Evolutionary conservation across 768 basidiomycete genomes (phyloP), one percentile per base, ranked within the genome.

Genomic region (Psilocybe cubensis): DNA sequence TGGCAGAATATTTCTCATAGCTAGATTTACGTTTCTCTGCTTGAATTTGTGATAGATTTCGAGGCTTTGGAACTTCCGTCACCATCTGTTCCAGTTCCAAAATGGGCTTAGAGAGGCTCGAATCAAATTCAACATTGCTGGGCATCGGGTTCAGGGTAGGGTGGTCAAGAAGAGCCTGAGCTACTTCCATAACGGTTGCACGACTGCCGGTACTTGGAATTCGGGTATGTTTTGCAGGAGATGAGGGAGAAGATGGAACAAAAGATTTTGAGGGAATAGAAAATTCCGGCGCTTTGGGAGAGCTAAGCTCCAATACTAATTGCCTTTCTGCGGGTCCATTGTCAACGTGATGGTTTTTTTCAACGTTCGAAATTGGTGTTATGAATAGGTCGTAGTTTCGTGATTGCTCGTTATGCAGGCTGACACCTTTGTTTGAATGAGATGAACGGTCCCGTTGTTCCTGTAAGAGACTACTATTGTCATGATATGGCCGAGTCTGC

Each of bases 121-220:
- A n/a, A 38, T n/a, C 14, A 17, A 38, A 14, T 5, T 38, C 35
- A 17, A 21, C 7, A 20, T 31, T 38, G 3, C 18, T 24, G 14
- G 29, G 11, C 4, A 38, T 47, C 9, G 10, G 25, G 23, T 50
- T 48, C 7, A 23, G 58, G 35, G n/a, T 38, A 10, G 42, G 51
- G 21, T 49, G 59, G 27, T 81, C 76, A 29, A 68, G 76, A 52
- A 91, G 67, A 8, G 82, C 80, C 67, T 86, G 87, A 2, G 88
- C 89, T 10, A 92, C 83, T 40, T 92, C 89, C 91, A 92, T 92
- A 21, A 85, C 89, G 12, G 85, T 83, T 18, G 87, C 83, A 57
- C 91, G 76, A 51, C 82, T 84, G 14, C 88, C 88, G 4, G 88
- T 82, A 64, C 83, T 89, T 4, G 88, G 83, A 50, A 87, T 86